Base-by-base conservation (phyloP, 129 eudicot genomes). In the Artemisia argyi region DNA sequence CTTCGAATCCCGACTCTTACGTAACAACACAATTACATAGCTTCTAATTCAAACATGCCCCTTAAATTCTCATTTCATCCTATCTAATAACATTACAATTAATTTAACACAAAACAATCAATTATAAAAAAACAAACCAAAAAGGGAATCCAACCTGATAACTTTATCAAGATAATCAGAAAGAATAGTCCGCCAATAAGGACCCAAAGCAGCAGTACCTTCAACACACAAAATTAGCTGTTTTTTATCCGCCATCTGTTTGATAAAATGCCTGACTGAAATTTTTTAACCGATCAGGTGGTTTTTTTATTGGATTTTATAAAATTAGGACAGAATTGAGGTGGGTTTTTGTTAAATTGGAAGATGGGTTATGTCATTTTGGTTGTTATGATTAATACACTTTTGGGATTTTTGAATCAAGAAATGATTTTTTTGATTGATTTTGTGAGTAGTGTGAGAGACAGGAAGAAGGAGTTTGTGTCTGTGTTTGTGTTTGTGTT, bases 151-250 rank as follows among this genome's bases (percentile, higher is more conserved):
- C 8, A 75, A 89, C 98, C 95, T 82, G 72, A 93, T 78, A 61
- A 90, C 88, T 73, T 93, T 90, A 1, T 93, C 96, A 46, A 93
- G 90, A 75, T 89, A 90, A 72, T 90, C 97, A 59, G 87, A 69
- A 35, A 93, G 66, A 71, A 93, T 82, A 55, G 92, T 85, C 7
- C 74, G 73, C 98, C 98, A 93, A 81, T 70, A 83, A 17, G 96
- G 96, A 1, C 96, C 98, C 68, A 87, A 44, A 67, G 98, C 92
- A 65, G 97, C 98, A 19, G 97, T 89, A 76, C 92, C 97, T 85
- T 93, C 98, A 30, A 93, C 96, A 13, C 79, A 96, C n/a, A 93
- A 74, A 74, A 93, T 85, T 73, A 93, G 85, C 83, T 87, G 91
- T 73, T 89, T 87, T 32, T 86, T 85, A 64, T 86, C 89, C 62